Evolutionary conservation across 2,329 filamentous ascomycete species (phyloP).

Genomic region (Alternaria consortialis): DNA sequence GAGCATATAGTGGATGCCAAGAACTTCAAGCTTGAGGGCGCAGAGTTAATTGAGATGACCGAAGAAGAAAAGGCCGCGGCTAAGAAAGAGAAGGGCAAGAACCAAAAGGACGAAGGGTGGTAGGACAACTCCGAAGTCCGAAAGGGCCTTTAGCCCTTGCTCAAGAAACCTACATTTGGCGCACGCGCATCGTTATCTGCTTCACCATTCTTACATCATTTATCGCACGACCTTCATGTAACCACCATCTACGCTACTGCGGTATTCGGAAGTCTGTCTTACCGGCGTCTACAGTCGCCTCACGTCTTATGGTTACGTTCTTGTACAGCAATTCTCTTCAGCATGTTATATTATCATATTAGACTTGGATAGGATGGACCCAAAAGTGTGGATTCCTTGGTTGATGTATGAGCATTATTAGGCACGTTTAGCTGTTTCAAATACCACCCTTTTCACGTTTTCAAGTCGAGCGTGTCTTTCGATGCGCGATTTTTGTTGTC

Average conservation of each 20-base stretch:
- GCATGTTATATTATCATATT: conserved; percentile 3
- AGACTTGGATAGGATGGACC: not conserved
- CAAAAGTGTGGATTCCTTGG: not conserved
- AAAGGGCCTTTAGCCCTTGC: not conserved
- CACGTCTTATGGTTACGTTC: not conserved
- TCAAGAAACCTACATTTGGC: not conserved
- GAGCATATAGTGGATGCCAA: conserved; percentile 49
- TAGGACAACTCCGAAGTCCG: conserved; percentile 18
- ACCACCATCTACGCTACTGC: not conserved
- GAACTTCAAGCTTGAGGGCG: conserved; percentile 44
- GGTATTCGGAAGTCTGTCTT: not conserved
- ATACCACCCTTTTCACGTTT: not conserved
- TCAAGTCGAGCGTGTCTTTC: not conserved
- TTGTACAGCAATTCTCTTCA: not conserved
- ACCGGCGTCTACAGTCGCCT: not conserved
- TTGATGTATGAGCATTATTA: not conserved
- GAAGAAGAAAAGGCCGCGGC: conserved; percentile 41
- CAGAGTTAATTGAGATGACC: conserved; percentile 44
- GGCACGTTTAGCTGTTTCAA: not conserved
- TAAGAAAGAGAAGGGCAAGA: conserved; percentile 35
- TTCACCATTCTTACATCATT: not conserved
- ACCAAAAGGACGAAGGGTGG: conserved; percentile 49
- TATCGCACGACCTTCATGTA: not conserved
- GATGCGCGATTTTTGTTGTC: not conserved
- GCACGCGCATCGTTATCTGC: not conserved